phyloP scores from a whole-genome alignment of 768 basidiomycete genomes.

The Lentinula sp. region DNA sequence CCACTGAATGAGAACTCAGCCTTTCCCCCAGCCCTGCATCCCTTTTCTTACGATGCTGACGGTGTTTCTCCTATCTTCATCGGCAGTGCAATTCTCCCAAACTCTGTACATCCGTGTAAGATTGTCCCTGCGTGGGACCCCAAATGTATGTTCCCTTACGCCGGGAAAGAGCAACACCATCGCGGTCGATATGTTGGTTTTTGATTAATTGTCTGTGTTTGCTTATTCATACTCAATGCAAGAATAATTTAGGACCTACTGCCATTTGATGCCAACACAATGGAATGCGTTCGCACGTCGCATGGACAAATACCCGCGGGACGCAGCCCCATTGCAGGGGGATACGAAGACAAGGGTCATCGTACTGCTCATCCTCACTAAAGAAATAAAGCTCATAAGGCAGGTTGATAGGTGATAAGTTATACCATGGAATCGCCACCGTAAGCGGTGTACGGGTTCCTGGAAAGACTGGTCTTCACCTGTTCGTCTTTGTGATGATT shows the following conservation, averaged over 20 bases:
- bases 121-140: conserved; percentile 54
- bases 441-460: conserved; percentile 55
- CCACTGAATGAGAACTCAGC: conserved; percentile 37
- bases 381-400: neutral
- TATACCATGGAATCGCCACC: conserved; percentile 61
- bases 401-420: conserved; percentile 27
- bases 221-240: too few relatives aligned
- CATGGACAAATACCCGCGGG: conserved; percentile 52
- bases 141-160: conserved; percentile 54
- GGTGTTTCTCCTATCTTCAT: conserved; percentile 57
- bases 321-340: conserved; percentile 59
- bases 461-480: conserved; percentile 67
- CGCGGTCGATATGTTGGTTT: conserved; percentile 42
- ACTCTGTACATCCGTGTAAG: conserved; percentile 81
- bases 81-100: conserved; percentile 64
- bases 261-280: conserved; percentile 56
- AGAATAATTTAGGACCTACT: conserved; percentile 43
- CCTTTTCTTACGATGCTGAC: conserved; percentile 53
- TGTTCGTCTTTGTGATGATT: conserved; percentile 34
- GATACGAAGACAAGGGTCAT: conserved; percentile 58
- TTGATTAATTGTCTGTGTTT: neutral
- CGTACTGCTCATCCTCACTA: neutral
- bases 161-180: conserved; percentile 54
- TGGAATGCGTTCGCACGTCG: conserved; percentile 70
- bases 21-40: conserved; percentile 47